phyloP scores from a whole-genome alignment of 257 asterid species.

The Knoxia roxburghii region DNA sequence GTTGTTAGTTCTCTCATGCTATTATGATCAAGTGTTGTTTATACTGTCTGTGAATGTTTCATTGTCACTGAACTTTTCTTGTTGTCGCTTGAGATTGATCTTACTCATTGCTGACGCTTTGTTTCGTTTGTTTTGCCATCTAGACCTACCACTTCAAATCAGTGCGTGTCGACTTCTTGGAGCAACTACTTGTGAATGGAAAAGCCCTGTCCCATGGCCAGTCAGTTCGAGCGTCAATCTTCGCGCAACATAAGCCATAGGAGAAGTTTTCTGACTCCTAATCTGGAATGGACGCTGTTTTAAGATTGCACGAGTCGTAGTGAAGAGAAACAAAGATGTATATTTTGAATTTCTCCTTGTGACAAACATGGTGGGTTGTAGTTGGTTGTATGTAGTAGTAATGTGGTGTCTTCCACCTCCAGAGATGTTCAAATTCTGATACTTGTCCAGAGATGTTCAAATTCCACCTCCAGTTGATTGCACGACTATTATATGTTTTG shows the following conservation, averaged over 20 bases:
- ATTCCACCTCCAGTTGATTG: too few relatives aligned
- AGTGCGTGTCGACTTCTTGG: constrained; percentile 76
- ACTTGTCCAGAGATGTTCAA: too few relatives aligned
- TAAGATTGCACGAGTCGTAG: not conserved
- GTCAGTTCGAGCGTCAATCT: constrained; percentile 59
- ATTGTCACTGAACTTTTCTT: not conserved
- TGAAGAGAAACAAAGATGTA: not conserved
- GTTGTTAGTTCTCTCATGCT: not conserved
- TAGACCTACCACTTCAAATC: constrained; percentile 81
- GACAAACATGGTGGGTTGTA: not conserved
- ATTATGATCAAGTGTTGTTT: not conserved
- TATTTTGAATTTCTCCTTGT: not conserved
- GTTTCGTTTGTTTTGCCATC: constrained; percentile 14
- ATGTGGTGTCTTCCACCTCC: too few relatives aligned
- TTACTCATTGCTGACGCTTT: not conserved
- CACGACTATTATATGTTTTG: too few relatives aligned
- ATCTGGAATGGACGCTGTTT: not conserved
- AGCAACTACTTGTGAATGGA: constrained; percentile 89
- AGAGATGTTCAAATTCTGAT: too few relatives aligned
- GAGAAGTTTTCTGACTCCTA: constrained; percentile 8
- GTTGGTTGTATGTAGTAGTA: not conserved
- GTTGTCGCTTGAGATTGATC: not conserved
- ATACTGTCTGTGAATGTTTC: not conserved
- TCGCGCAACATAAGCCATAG: constrained; percentile 74
- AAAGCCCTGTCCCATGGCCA: constrained; percentile 44